Evolutionary conservation across 768 basidiomycete genomes (phyloP), one percentile per base, ranked within the genome.

Genomic region (Boletus vermiculosoides): DNA sequence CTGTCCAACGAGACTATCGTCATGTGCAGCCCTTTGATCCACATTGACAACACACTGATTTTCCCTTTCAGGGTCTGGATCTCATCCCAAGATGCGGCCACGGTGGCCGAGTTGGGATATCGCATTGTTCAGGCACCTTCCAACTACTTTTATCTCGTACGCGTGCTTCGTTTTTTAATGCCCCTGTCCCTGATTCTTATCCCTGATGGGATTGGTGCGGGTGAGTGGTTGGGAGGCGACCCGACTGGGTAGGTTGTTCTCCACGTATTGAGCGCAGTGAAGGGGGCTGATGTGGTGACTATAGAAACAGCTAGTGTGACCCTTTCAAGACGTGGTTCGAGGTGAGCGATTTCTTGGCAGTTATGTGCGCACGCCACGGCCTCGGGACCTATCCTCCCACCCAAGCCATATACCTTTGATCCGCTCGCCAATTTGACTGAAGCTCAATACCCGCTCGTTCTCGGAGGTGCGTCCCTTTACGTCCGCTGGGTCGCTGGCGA

Each of bases 281-380:
- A 44, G 0, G 23, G n/a, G 20, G 40, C 50, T 61, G 41, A 67
- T 18, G 25, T 1, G 15, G 11, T 40, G 30, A 31, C 46, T 28
- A 56, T 50, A 75, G 74, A 30, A 78, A 74, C 50, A 74, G 73
- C 49, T 82, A 81, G 80, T 80, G 77, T 61, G 76, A 78, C 56
- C 79, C 79, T 5, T 81, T 78, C 75, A 82, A 81, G 66, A 71
- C 77, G 13, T 84, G 82, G 81, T 74, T 77, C 51, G 60, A 74
- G 64, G 78, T 80, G 50, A 63, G 75, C 16, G 20, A 51, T 36
- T 57, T 59, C n/a, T 22, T 18, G 18, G 36, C 23, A 6, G 45
- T 51, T 48, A 22, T 20, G 2, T 22, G 48, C 1, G 5, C 18
- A 23, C 4, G 3, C 9, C 34, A 23, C 36, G 4, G 15, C 3